These are phyloP conservation scores for Hyphopichia homilentoma DNA, from an alignment of 805 yeast species.

Conservation along the genomic window DNA sequence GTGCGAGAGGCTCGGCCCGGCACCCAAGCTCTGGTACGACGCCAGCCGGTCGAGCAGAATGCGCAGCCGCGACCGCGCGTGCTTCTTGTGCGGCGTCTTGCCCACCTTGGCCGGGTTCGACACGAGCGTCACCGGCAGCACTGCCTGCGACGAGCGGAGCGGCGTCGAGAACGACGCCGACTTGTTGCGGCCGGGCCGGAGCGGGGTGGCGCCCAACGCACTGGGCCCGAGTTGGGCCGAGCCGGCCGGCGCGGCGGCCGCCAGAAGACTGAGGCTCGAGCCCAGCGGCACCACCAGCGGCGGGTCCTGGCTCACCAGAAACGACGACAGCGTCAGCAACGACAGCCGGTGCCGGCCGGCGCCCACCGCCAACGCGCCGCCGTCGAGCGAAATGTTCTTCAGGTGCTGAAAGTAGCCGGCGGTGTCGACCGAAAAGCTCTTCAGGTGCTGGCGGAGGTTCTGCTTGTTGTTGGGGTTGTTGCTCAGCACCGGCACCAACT, in stretches of 20 bases:
- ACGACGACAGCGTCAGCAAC: slow-evolving; percentile 20
- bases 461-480: slow-evolving; percentile 8
- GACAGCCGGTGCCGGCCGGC: slow-evolving; percentile 4
- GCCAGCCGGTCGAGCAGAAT: slow-evolving; percentile 34
- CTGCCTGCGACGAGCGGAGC: slow-evolving; percentile 17
- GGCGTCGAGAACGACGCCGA: slow-evolving; percentile 38
- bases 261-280: slow-evolving; percentile 29
- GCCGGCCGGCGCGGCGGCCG: slow-evolving; percentile 18
- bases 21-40: slow-evolving; percentile 5
- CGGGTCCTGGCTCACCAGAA: slow-evolving; percentile 19
- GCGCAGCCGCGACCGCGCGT: slow-evolving; percentile 39
- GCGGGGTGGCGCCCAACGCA: slow-evolving; percentile 27
- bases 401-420: slow-evolving; percentile 12
- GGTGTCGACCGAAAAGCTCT: slow-evolving; percentile 2
- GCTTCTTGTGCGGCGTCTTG: slow-evolving; percentile 37
- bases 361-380: slow-evolving; percentile 4
- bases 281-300: slow-evolving; percentile 28
- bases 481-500: slow-evolving; percentile 15
- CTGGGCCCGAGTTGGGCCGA: slow-evolving; percentile 2
- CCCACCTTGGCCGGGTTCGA: slow-evolving; percentile 18
- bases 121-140: background rate
- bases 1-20: background rate
- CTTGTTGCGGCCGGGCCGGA: slow-evolving; percentile 28
- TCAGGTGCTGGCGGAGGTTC: slow-evolving; percentile 4
- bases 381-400: slow-evolving; percentile 19